phyloP scores from a whole-genome alignment of 2,329 filamentous ascomycete species.

The Beauveria brongniartii region DNA sequence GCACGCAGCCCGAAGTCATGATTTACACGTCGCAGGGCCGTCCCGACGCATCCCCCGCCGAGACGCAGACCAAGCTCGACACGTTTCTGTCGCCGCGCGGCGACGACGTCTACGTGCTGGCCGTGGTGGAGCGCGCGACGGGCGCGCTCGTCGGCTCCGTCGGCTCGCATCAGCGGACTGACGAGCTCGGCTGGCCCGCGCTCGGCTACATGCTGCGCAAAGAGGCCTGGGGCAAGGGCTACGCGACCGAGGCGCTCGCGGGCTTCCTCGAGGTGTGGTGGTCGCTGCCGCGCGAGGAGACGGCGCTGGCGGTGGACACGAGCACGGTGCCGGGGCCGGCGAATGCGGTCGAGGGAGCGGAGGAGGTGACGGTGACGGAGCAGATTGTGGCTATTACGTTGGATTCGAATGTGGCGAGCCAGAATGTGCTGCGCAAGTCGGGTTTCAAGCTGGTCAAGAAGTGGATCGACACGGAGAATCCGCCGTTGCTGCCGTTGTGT shows the following conservation, averaged over 20 bases:
- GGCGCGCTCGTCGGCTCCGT: slow-evolving; percentile 45
- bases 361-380: slow-evolving; percentile 23
- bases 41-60: slow-evolving; percentile 34
- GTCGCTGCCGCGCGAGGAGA: slow-evolving; percentile 37
- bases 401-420: slow-evolving; percentile 42
- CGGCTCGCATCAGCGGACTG: slow-evolving; percentile 29
- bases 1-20: slow-evolving; percentile 55
- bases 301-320: slow-evolving; percentile 31
- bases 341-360: not conserved
- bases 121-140: slow-evolving; percentile 38
- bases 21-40: slow-evolving; percentile 39
- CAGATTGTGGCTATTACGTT: slow-evolving; percentile 40
- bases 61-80: slow-evolving; percentile 33
- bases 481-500: not conserved
- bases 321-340: not conserved
- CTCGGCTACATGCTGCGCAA: slow-evolving; percentile 49
- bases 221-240: slow-evolving; percentile 47
- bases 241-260: slow-evolving; percentile 47
- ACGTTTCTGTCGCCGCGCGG: slow-evolving; percentile 42
- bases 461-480: slow-evolving; percentile 20
- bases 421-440: slow-evolving; percentile 46
- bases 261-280: slow-evolving; percentile 40
- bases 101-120: slow-evolving; percentile 45
- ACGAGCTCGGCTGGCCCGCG: slow-evolving; percentile 45
- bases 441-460: slow-evolving; percentile 43